Evolutionary conservation across 2,329 filamentous ascomycete genomes (phyloP), one percentile per base, ranked within the genome.

Genomic region (Daldinia sp.): DNA sequence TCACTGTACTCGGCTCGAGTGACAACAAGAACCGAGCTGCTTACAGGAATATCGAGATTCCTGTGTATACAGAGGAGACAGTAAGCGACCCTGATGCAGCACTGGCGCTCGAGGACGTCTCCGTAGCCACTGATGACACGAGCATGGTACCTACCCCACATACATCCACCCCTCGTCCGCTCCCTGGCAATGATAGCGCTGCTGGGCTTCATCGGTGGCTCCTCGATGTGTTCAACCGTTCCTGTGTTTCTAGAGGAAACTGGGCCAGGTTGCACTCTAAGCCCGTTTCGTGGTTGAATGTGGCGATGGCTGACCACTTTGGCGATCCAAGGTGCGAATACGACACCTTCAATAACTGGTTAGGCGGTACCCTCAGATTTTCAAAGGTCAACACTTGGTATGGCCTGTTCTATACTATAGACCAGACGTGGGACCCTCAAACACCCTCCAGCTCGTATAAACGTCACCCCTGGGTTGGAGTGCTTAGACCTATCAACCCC

Each of bases 1-100:
- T 90, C 70, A 79, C 81, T 18, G 84, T 90, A 2, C 61, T 90
- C 4, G 88, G 88, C 2, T 87, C 87, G 0, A 69, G 73, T 69
- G 42, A 75, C 2, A 57, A 70, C 15, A 75, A 70, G 10, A 75
- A 70, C 1, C 61, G 65, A 37, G 53, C 71, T 39, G 78, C 77
- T 2, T 76, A 76, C 60, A 78, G 79, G 9, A 67, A 56, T 3
- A 68, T 83, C 3, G 67, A 70, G 1, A 72, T 83, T 6, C 82
- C 82, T 1, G 77, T 70, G 4, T 87, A 83, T 61, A 66, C 69
- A 1, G 72, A 75, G n/a, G 68, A 70, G 12, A 80, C 79, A 18
- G 62, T 77, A 3, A 78, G 77, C 23, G 78, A 83, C 46, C 81
- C 83, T 0, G 81, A 84, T 48, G 30, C 72, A 63, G 69, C 74